These are phyloP conservation scores for Solanum piurae DNA, from an alignment of 257 asterid genomes.

Conservation along the genomic window DNA sequence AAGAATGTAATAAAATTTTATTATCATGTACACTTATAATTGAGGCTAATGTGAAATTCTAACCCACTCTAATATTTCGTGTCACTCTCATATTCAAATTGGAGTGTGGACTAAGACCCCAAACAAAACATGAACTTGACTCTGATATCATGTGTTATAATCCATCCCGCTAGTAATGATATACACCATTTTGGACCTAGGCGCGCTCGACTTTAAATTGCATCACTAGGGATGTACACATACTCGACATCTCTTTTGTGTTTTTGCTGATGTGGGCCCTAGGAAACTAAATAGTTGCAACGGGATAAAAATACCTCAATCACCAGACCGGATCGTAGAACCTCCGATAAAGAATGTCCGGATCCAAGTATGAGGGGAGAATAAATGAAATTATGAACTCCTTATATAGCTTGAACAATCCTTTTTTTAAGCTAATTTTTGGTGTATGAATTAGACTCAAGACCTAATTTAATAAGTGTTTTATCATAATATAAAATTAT, in stretches of 20 bases:
- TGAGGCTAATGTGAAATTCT: neutral
- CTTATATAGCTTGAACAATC: neutral
- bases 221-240: neutral
- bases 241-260: neutral
- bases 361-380: neutral
- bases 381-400: neutral
- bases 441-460: neutral
- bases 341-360: neutral
- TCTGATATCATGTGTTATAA: neutral
- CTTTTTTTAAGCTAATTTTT: neutral
- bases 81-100: neutral
- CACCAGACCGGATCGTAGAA: neutral
- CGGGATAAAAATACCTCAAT: neutral
- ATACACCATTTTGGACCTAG: neutral
- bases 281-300: neutral
- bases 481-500: neutral
- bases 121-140: rapidly evolving
- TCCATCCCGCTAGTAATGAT: neutral
- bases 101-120: neutral
- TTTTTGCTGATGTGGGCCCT: neutral
- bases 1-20: neutral
- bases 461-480: neutral
- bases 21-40: neutral
- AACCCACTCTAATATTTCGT: neutral
- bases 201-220: neutral